phyloP scores from a whole-genome alignment of 371 early-diverging fungal genomes.

The Umbelopsis sp. region DNA sequence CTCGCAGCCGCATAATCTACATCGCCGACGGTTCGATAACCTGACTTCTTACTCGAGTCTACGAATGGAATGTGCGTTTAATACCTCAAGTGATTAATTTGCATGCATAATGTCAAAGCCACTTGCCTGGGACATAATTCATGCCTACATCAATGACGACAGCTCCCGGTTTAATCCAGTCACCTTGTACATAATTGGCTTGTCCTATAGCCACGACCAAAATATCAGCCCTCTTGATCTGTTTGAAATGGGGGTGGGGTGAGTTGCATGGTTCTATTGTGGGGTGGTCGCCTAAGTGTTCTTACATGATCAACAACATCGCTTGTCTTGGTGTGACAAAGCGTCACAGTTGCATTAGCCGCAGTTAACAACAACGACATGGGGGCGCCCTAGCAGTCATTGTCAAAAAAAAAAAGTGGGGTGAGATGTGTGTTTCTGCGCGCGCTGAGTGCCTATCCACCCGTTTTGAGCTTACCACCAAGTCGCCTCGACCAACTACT shows the following conservation, averaged over 20 bases:
- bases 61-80: conserved; percentile 8
- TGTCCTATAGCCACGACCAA: conserved; percentile 88
- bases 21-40: conserved; percentile 90
- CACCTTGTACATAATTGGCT: conserved; percentile 79
- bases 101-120: not conserved
- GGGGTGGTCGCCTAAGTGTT: conserved; percentile 16
- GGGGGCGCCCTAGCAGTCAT: conserved; percentile 71
- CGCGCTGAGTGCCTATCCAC: not conserved
- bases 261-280: not conserved
- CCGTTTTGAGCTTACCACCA: conserved; percentile 57
- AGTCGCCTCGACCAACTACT: conserved; percentile 92
- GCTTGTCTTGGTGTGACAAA: conserved; percentile 85
- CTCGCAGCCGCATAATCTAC: conserved; percentile 78
- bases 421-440: not conserved
- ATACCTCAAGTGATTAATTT: too few species aligned
- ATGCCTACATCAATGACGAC: conserved; percentile 96
- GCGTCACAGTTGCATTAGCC: conserved; percentile 87
- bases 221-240: conserved; percentile 80
- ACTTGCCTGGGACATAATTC: conserved; percentile 73
- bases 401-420: too few species aligned
- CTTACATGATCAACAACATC: conserved; percentile 56
- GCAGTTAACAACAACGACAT: conserved; percentile 78
- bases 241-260: not conserved
- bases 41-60: conserved; percentile 85
- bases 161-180: conserved; percentile 91